Conservation (phyloP, 306 rosid genomes). For the Luffa aegyptiaca region DNA sequence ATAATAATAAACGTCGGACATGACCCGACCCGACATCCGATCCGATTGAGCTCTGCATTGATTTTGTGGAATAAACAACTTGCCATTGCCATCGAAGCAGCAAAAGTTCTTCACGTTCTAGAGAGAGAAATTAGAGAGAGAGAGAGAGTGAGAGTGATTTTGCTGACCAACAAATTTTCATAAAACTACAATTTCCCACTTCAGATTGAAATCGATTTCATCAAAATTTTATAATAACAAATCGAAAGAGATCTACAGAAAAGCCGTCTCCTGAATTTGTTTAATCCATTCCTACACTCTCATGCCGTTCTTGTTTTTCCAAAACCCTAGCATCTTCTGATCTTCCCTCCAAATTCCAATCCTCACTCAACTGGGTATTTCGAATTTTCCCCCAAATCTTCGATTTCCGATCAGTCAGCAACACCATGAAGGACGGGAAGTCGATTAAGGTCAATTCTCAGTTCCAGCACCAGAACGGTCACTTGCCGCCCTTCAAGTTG, state of each 20-base stretch:
- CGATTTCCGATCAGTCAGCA: not conserved
- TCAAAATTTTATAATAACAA: not conserved
- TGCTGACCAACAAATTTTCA: not conserved
- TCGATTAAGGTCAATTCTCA: conserved; percentile 31
- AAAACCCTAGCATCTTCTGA: not conserved
- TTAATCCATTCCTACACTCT: not conserved
- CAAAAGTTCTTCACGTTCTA: not conserved
- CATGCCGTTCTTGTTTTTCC: not conserved
- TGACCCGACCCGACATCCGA: not conserved
- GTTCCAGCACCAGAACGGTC: conserved; percentile 68
- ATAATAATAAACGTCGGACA: too few relatives aligned
- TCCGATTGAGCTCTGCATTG: not conserved
- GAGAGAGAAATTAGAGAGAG: not conserved
- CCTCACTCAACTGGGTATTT: not conserved
- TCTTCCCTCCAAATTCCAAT: not conserved
- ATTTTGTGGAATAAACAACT: not conserved
- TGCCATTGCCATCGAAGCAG: not conserved
- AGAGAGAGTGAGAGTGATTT: not conserved
- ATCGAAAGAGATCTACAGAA: not conserved
- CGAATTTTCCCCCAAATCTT: not conserved
- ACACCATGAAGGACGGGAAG: conserved; percentile 75
- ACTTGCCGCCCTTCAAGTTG: conserved; percentile 74
- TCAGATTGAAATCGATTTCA: not conserved
- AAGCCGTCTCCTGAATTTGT: conserved; percentile 3
- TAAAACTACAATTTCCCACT: not conserved